phyloP scores from a whole-genome alignment of 495 filamentous ascomycete species.

The Talaromyces proteolyticus region DNA sequence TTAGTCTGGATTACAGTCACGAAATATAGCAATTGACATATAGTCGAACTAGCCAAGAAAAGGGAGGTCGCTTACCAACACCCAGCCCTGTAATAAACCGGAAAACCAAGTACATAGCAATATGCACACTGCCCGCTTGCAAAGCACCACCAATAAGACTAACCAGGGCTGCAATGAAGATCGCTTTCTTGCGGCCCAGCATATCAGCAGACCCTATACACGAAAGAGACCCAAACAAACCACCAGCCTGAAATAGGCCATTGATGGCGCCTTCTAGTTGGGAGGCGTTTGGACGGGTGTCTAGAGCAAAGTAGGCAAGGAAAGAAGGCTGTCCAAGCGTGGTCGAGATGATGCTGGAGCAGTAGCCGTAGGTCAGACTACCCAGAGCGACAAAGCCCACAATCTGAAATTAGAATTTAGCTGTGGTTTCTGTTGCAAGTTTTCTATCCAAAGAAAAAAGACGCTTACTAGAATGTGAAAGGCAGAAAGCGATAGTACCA shows the following conservation, averaged over 20 bases:
- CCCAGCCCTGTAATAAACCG: slow-evolving; percentile 37
- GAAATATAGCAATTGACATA: too few species aligned
- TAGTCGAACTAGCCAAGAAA: too few species aligned
- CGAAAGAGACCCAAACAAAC: neutral
- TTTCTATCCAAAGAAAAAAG: too few species aligned
- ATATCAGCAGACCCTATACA: neutral
- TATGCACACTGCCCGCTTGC: slow-evolving; percentile 41
- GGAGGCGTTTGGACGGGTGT: neutral
- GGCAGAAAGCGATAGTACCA: too few species aligned
- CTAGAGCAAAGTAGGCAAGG: neutral
- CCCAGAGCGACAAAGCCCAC: neutral
- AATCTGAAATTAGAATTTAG: too few species aligned
- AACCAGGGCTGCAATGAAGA: slow-evolving; percentile 46
- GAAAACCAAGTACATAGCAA: slow-evolving; percentile 26
- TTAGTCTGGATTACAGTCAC: too few species aligned
- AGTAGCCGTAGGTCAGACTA: slow-evolving; percentile 3
- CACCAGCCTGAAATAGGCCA: neutral
- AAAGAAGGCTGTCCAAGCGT: slow-evolving; percentile 1
- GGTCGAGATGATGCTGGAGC: neutral
- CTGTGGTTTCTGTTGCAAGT: neutral
- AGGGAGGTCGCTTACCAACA: slow-evolving; percentile 24
- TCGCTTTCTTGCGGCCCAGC: slow-evolving; percentile 47
- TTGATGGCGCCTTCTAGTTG: neutral
- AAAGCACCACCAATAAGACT: slow-evolving; percentile 61
- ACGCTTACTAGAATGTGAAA: too few species aligned